Evolutionary conservation across 805 yeast species (phyloP).

Genomic region (Metschnikowia bowlesiae): DNA sequence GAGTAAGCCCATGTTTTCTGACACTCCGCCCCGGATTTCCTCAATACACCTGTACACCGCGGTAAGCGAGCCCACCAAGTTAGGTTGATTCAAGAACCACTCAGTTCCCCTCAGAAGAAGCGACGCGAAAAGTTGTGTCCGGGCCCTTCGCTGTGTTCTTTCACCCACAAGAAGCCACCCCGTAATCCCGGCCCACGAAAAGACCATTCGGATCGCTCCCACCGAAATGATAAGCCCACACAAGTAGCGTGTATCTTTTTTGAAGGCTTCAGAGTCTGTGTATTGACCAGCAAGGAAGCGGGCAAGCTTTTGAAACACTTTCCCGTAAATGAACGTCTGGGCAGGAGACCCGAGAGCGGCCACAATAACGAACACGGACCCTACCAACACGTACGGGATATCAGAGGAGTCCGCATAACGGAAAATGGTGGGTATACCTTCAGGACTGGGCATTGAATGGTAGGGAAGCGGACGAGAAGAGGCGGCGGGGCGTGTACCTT

Average conservation of each 20-base stretch:
- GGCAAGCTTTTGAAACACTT: slow-evolving; percentile 44
- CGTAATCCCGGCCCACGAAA: slow-evolving; percentile 50
- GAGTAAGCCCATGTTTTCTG: slow-evolving; percentile 61
- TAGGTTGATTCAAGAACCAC: slow-evolving; percentile 61
- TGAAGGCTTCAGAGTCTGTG: slow-evolving; percentile 16
- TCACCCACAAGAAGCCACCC: slow-evolving; percentile 74
- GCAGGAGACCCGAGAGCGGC: slow-evolving; percentile 59
- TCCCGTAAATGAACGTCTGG: slow-evolving; percentile 62
- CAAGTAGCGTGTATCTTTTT: slow-evolving; percentile 21
- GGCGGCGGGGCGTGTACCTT: neutral
- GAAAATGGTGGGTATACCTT: slow-evolving; percentile 7
- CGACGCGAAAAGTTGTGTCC: slow-evolving; percentile 42
- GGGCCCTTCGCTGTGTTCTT: slow-evolving; percentile 54
- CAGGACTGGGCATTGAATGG: neutral
- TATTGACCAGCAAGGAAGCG: slow-evolving; percentile 28
- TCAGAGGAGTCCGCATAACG: slow-evolving; percentile 11
- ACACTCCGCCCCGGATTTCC: slow-evolving; percentile 61
- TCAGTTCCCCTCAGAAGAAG: slow-evolving; percentile 44
- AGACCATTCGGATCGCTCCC: slow-evolving; percentile 29
- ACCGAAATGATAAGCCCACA: slow-evolving; percentile 32
- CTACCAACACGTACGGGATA: slow-evolving; percentile 7
- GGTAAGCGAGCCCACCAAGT: slow-evolving; percentile 58
- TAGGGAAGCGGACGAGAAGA: neutral
- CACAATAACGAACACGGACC: slow-evolving; percentile 36
- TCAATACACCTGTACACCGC: slow-evolving; percentile 71